Conservation (phyloP, 768 basidiomycete genomes). For the Clitopilus hobsonii region DNA sequence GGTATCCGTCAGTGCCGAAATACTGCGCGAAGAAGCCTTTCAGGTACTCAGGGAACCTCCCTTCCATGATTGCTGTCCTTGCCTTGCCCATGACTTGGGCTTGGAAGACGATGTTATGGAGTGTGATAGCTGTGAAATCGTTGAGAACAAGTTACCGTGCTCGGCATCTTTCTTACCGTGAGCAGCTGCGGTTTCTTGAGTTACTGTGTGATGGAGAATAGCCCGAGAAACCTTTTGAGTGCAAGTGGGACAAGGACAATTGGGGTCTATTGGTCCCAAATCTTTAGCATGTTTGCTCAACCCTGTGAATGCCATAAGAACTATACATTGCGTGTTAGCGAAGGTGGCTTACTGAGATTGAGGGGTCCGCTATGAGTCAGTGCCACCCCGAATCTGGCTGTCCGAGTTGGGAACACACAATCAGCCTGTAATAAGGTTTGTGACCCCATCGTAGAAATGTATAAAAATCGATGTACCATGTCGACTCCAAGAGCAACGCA, state of each 20-base stretch:
- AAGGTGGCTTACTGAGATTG: slow-evolving; percentile 60
- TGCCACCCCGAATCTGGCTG: slow-evolving; percentile 88
- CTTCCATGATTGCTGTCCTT: slow-evolving; percentile 74
- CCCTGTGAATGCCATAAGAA: slow-evolving; percentile 29
- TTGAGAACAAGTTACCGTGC: slow-evolving; percentile 11
- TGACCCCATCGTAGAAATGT: not conserved
- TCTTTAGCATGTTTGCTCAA: slow-evolving; percentile 69
- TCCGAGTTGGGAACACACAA: slow-evolving; percentile 91
- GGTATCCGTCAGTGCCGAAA: slow-evolving; percentile 75
- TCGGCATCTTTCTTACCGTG: slow-evolving; percentile 50
- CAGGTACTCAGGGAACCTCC: slow-evolving; percentile 75
- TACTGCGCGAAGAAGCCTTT: slow-evolving; percentile 72
- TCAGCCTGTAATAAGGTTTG: slow-evolving; percentile 54
- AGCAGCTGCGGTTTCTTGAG: slow-evolving; percentile 81
- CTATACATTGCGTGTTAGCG: not conserved
- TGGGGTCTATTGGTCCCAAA: slow-evolving; percentile 65
- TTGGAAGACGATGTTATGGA: slow-evolving; percentile 84
- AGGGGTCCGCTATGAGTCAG: slow-evolving; percentile 77
- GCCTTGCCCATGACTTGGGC: slow-evolving; percentile 85
- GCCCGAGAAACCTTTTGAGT: slow-evolving; percentile 61
- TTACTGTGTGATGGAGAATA: slow-evolving; percentile 68
- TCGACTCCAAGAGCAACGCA: slow-evolving; percentile 91
- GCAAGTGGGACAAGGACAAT: slow-evolving; percentile 88
- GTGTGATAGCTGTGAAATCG: slow-evolving; percentile 56
- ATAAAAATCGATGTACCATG: slow-evolving; percentile 52